Evolutionary conservation across 2,329 filamentous ascomycete genomes (phyloP).

Genomic region (Exophiala mesophila): DNA sequence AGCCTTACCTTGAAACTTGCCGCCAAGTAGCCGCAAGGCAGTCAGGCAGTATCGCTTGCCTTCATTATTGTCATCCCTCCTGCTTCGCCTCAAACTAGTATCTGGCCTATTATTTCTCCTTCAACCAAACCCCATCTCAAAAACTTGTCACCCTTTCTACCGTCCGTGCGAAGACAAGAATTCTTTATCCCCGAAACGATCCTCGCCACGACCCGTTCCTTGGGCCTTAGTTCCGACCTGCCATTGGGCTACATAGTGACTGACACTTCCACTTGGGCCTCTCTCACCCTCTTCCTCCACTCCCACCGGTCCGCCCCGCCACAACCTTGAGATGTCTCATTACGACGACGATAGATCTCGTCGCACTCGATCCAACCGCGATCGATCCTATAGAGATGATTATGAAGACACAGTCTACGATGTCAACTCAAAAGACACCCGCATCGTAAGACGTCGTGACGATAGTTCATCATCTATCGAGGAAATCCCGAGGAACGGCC

Average conservation of each 20-base stretch:
- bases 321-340: slow-evolving; percentile 33
- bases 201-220: slow-evolving; percentile 20
- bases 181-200: no score
- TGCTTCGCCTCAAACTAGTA: not conserved
- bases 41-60: no score
- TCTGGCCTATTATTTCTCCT: slow-evolving; percentile 4
- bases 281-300: slow-evolving; percentile 9
- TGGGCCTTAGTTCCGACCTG: slow-evolving; percentile 21
- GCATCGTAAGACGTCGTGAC: slow-evolving; percentile 49
- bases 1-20: not conserved
- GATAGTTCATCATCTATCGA: slow-evolving; percentile 73
- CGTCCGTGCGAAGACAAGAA: no score
- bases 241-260: slow-evolving; percentile 13
- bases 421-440: slow-evolving; percentile 21
- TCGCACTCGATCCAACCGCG: slow-evolving; percentile 34
- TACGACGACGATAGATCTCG: slow-evolving; percentile 52
- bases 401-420: slow-evolving; percentile 25
- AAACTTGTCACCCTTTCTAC: not conserved
- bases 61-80: not conserved
- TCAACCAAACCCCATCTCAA: not conserved
- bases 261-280: slow-evolving; percentile 3
- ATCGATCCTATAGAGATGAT: slow-evolving; percentile 21
- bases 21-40: slow-evolving; percentile 1
- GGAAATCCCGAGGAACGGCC: slow-evolving; percentile 68
- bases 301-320: slow-evolving; percentile 8